These are phyloP conservation scores for Skeletonema costatum DNA, from an alignment of 108 stramenopile species.

Conservation along the genomic window DNA sequence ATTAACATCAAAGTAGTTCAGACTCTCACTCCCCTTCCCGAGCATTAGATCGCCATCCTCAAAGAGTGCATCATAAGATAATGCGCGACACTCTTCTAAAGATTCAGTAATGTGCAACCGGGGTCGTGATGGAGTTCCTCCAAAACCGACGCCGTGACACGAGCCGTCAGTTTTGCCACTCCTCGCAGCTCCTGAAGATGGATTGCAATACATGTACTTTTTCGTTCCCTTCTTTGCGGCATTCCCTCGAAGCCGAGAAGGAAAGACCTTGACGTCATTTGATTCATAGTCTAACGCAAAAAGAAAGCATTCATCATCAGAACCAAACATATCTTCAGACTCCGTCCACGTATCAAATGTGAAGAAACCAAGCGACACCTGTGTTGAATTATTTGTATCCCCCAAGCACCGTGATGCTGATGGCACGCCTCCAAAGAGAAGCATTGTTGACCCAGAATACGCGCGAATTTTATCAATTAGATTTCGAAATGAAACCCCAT, in stretches of 20 bases:
- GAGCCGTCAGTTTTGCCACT: conserved; percentile 10
- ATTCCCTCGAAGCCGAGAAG: conserved; percentile 17
- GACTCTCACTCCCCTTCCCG: conserved; percentile 16
- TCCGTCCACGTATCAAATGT: conserved; percentile 59
- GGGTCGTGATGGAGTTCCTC: conserved; percentile 34
- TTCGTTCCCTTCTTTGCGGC: neutral
- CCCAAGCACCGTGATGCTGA: conserved; percentile 19
- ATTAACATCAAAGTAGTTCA: conserved; percentile 47
- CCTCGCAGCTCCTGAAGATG: conserved; percentile 16
- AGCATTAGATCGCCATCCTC: conserved; percentile 36
- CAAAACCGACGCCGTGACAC: conserved; percentile 31
- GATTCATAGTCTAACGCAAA: conserved; percentile 40
- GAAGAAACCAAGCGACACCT: conserved; percentile 57
- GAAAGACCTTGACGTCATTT: conserved; percentile 47
- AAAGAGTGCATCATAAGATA: conserved; percentile 26
- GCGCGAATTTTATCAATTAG: conserved; percentile 43
- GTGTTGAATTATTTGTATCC: neutral
- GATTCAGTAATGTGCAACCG: conserved; percentile 44
- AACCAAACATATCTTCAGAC: conserved; percentile 25
- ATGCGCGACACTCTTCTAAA: conserved; percentile 42
- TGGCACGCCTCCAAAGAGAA: conserved; percentile 47
- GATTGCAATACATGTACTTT: conserved; percentile 55
- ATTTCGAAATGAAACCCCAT: conserved; percentile 57
- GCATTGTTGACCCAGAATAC: conserved; percentile 56
- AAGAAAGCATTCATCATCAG: conserved; percentile 50